Conservation (phyloP, 140 eudicot genomes). For the Oenanthe javanica region DNA sequence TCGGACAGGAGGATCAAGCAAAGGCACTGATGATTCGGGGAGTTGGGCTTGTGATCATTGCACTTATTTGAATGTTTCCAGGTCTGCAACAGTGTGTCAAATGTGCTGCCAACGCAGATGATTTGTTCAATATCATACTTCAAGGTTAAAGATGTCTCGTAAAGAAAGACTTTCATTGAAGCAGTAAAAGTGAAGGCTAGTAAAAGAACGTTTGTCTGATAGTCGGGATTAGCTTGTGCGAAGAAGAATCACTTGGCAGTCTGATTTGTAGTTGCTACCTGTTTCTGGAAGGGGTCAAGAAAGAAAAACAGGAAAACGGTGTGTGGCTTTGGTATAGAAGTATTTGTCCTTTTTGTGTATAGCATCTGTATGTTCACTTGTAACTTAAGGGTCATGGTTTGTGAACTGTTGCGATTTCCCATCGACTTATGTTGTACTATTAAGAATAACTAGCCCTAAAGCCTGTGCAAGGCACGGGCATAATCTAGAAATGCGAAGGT, state of each 20-base stretch:
- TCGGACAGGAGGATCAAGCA: slow-evolving; percentile 10
- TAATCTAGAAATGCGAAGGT: no score
- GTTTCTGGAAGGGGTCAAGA: background rate
- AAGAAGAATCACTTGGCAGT: background rate
- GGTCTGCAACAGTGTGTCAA: slow-evolving; percentile 23
- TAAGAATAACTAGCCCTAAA: background rate
- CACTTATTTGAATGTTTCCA: slow-evolving; percentile 24
- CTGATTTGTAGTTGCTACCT: background rate
- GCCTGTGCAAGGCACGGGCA: no score
- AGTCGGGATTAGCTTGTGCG: background rate
- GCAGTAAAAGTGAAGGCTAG: background rate
- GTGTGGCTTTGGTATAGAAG: background rate
- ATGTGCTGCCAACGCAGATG: slow-evolving; percentile 30
- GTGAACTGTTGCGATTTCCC: background rate
- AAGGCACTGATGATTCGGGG: slow-evolving; percentile 23
- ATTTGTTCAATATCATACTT: background rate
- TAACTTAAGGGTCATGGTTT: background rate
- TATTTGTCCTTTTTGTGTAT: background rate
- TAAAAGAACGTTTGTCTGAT: background rate
- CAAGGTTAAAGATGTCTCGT: background rate
- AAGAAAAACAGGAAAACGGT: background rate
- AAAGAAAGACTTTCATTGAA: background rate
- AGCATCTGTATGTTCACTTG: background rate
- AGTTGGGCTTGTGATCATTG: slow-evolving; percentile 43
- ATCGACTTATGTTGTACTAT: background rate